A percentile compares a stretch with the other conserved stretches of the same genome.
Evolutionary conservation across 75 land plant species (phyloP).

Genomic region (Cunninghamia lanceolata): DNA sequence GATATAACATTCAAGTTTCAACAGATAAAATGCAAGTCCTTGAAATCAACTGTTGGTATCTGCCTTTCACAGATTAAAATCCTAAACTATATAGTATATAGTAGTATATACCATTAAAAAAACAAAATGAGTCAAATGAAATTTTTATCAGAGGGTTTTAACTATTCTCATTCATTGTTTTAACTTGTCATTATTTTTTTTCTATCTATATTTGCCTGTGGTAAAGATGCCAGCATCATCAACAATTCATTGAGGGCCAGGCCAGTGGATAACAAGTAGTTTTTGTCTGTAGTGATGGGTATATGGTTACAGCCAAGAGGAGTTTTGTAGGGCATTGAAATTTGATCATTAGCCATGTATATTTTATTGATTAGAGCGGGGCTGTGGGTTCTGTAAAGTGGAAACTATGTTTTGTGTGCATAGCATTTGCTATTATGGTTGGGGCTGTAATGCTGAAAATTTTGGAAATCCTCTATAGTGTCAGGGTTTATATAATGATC

Average conservation of each 20-base stretch:
- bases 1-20: not conserved
- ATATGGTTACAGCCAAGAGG: not conserved
- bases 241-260: too few relatives aligned
- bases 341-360: not conserved
- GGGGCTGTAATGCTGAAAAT: not conserved
- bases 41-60: too few relatives aligned
- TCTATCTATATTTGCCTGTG: too few relatives aligned
- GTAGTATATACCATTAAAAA: not conserved
- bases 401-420: not conserved
- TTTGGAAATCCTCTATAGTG: not conserved
- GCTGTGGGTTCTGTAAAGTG: not conserved
- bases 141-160: not conserved
- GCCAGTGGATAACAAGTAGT: not conserved
- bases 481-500: not conserved
- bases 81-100: too few relatives aligned
- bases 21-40: not conserved
- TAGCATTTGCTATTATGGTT: not conserved
- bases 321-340: too few relatives aligned
- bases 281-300: too few relatives aligned
- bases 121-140: not conserved
- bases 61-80: not conserved
- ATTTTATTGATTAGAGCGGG: not conserved
- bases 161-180: too few relatives aligned
- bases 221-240: too few relatives aligned
- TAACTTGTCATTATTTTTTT: too few relatives aligned